Evolutionary conservation across 768 basidiomycete genomes (phyloP).

Genomic region (Auriculariales sp.): DNA sequence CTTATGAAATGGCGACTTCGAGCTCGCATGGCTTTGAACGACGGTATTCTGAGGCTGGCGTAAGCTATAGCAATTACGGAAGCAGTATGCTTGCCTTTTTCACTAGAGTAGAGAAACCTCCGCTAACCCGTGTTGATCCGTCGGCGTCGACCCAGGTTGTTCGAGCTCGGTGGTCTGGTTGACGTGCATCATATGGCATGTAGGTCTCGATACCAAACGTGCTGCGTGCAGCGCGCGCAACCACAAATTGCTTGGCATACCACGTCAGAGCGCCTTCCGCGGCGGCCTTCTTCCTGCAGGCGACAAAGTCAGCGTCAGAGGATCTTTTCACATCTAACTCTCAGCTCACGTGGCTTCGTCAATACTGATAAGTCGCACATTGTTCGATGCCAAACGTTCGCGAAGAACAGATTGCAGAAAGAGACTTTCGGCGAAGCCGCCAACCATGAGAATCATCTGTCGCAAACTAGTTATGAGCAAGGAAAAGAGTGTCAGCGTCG

Average conservation of each 20-base stretch:
- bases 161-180: neutral
- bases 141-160: neutral
- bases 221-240: neutral
- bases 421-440: neutral
- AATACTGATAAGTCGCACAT: neutral
- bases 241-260: slow-evolving; percentile 2
- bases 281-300: neutral
- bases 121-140: neutral
- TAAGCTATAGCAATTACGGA: neutral
- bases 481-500: neutral
- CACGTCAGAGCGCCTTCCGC: slow-evolving; percentile 2
- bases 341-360: neutral
- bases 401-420: neutral
- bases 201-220: neutral
- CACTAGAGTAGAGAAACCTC: neutral
- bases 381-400: neutral
- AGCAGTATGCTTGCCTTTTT: too few relatives aligned
- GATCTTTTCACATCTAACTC: too few relatives aligned
- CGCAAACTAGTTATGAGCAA: neutral
- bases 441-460: neutral
- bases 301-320: too few relatives aligned
- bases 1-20: neutral
- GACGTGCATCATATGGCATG: too few relatives aligned
- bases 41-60: neutral
- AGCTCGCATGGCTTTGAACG: neutral